These are phyloP conservation scores for Astrothelium macrocarpum DNA, from an alignment of 495 filamentous ascomycete genomes.

Conservation along the genomic window DNA sequence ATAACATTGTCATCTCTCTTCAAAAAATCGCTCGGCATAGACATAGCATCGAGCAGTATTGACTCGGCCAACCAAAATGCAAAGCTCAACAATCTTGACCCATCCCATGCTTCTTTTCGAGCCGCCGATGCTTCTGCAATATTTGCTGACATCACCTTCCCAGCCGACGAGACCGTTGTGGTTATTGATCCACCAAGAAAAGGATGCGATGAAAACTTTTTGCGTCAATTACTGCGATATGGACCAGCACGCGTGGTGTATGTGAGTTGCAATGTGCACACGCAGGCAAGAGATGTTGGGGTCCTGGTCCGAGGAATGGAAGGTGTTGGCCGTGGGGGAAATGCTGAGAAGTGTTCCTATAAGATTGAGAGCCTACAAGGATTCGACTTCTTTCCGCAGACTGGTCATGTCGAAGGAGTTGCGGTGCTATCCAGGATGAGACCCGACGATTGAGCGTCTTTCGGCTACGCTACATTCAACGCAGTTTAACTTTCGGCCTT, in stretches of 20 bases:
- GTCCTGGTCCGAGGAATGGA: slow-evolving; percentile 59
- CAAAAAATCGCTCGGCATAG: slow-evolving; percentile 56
- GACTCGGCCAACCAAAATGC: slow-evolving; percentile 67
- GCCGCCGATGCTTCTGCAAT: slow-evolving; percentile 74
- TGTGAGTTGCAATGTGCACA: slow-evolving; percentile 96
- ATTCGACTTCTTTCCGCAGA: slow-evolving; percentile 98
- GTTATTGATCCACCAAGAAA: slow-evolving; percentile 92
- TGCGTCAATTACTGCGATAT: slow-evolving; percentile 66
- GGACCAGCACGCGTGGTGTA: slow-evolving; percentile 75
- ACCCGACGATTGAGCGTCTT: not conserved
- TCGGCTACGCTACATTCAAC: not conserved
- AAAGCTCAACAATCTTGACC: slow-evolving; percentile 58
- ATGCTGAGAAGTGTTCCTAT: slow-evolving; percentile 50
- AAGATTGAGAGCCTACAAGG: slow-evolving; percentile 85
- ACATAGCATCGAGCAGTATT: slow-evolving; percentile 64
- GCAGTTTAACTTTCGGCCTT: not conserved
- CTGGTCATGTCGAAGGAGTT: slow-evolving; percentile 90
- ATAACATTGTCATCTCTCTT: slow-evolving; percentile 83
- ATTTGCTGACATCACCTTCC: slow-evolving; percentile 58
- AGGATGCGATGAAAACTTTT: slow-evolving; percentile 79
- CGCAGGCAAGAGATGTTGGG: slow-evolving; percentile 87
- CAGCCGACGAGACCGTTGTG: slow-evolving; percentile 70
- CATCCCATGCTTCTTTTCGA: slow-evolving; percentile 59
- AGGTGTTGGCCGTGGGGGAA: slow-evolving; percentile 30
- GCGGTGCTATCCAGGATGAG: slow-evolving; percentile 49